Evolutionary conservation across 306 rosid species (phyloP), one percentile per base, ranked within the genome.

Genomic region (Vigna hirtella): DNA sequence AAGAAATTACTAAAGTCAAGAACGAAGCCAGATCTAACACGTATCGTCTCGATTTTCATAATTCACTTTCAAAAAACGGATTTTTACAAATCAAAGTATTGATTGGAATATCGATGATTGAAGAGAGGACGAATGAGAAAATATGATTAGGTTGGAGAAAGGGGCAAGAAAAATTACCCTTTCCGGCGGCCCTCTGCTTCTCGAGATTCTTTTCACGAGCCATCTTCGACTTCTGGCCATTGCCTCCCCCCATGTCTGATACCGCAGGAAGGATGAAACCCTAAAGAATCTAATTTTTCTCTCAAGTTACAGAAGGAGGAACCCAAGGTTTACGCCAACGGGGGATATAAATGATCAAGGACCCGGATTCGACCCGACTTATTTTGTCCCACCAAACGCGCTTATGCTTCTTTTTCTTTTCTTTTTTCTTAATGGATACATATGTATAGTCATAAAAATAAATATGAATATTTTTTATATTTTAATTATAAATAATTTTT

Each of bases 191-290:
- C 47, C 83, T 89, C 57, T 84, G 82, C 81, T 91, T 89, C 88
- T 89, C 94, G 74, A 88, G 14, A 76, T 91, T 90, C 85, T 70
- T 88, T 86, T 91, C 91, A 11, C 94, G 90, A 5, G 97, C 97
- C 93, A 85, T 89, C 90, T 88, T 89, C 22, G 97, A 56, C 83
- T 91, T 91, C 67, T 91, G 97, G 2, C 85, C 91, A 63, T 91
- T 89, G 84, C 97, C 97, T 78, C 92, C 94, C 61, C 97, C 97
- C 97, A 89, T 88, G 78, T 38, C 80, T 56, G 74, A 51, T 2
- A 11, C 64, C 80, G 74, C 55, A 64, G 77, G 77, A 65, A 69
- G 79, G 79, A 65, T 10, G 82, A 74, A 77, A 79, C 81, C 80
- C 87, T 53, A 48, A 72, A 78, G 87, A 88, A 89, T 88, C 95